phyloP scores from a whole-genome alignment of 2,329 filamentous ascomycete species.

The Aspergillus aculeatus region DNA sequence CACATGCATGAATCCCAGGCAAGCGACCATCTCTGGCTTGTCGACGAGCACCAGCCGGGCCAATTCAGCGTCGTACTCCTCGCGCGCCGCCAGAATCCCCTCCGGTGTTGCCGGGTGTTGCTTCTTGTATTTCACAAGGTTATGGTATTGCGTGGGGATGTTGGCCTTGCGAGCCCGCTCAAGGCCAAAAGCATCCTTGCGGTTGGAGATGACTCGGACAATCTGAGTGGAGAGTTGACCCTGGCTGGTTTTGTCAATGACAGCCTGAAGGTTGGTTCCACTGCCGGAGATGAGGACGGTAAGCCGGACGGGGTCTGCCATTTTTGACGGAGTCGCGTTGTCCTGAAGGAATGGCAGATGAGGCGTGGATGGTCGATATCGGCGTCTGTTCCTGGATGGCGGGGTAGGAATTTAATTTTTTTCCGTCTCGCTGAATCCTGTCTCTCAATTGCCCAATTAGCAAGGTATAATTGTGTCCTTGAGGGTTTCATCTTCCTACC shows the following conservation, averaged over 20 bases:
- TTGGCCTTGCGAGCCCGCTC: conserved; percentile 57
- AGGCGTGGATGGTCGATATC: background rate
- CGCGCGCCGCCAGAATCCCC: conserved; percentile 54
- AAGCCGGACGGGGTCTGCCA: conserved; percentile 49
- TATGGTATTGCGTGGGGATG: conserved; percentile 79
- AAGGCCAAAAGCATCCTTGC: conserved; percentile 64
- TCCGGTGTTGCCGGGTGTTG: conserved; percentile 58
- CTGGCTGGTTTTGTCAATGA: conserved; percentile 61
- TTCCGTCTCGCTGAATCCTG: background rate
- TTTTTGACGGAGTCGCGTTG: conserved; percentile 14
- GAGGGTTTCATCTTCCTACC: background rate
- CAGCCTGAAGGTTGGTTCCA: conserved; percentile 76
- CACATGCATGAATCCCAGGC: conserved; percentile 87
- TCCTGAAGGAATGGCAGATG: background rate
- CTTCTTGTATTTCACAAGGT: conserved; percentile 74
- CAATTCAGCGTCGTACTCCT: conserved; percentile 72
- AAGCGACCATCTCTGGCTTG: conserved; percentile 71
- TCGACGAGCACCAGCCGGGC: conserved; percentile 65
- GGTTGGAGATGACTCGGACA: conserved; percentile 65
- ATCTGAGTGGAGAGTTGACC: conserved; percentile 54
- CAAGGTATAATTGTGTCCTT: background rate
- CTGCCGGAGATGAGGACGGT: conserved; percentile 71
- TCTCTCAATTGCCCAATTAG: background rate
- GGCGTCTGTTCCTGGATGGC: background rate
- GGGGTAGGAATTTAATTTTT: conserved; percentile 1